Base-by-base conservation (phyloP, 2,329 filamentous ascomycete genomes). In the Fusarium albidum region DNA sequence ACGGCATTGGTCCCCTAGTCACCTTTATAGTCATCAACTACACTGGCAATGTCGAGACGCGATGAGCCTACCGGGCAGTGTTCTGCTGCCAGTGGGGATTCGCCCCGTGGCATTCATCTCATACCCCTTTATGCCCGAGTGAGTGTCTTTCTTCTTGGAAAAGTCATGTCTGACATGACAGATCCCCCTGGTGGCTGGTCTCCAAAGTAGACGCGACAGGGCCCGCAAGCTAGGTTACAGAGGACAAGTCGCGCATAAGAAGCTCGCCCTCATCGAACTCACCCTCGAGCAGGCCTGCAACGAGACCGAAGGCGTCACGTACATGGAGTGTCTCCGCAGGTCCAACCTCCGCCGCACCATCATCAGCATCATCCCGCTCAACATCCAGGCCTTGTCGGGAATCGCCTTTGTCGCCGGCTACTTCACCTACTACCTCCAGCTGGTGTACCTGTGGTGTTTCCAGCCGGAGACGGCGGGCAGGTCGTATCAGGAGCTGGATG, bases 391-490 rank as follows among this genome's bases (percentile, higher is more conserved):
- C 13, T 27, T 52, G 10, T 45, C 33, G 7, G 51, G 55, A 28
- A 49, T 59, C 17, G 29, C 39, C 1, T 56, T 61, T n/a, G 52
- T 54, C 7, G 49, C 49, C 2, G 43, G 45, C 1, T 57, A 61
- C 31, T 56, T 52, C 14, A 56, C 55, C 18, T 59, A 56, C 25
- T 59, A 56, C 27, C 41, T 56, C 11, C 58, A 59, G 9, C 18
- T 57, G 4, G 33, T 51, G 9, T 57, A 51, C 12, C 48, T 63
- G 0, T 64, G 52, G 47, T 59, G 55, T 9, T 57, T 26, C 2
- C 55, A 61, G 37, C 57, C 63, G 1, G 61, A 66, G 29, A 65
- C 63, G 3, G 45, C 52, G 12, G 61, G 63, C 7, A 52, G 53
- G 10, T 61, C 61, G 0, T 58, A 59, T 9, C 61, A 66, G n/a